Conservation (phyloP, 257 asterid genomes). For the Paraleonurus japonicus region DNA sequence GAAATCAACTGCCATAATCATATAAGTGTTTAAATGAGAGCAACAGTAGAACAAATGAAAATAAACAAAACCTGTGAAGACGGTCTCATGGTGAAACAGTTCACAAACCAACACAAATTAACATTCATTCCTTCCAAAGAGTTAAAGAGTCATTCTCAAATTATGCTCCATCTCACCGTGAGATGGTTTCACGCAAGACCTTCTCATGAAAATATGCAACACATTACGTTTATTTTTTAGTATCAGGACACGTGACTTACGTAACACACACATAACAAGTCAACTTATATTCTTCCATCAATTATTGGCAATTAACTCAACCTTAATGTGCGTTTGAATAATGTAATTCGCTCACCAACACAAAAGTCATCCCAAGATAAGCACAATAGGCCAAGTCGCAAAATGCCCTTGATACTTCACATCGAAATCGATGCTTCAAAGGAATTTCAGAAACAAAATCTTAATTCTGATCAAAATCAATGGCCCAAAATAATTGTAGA, state of each 20-base stretch:
- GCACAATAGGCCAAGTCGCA: constrained; percentile 1
- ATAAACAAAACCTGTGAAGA: too few species aligned
- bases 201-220: background rate
- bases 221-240: background rate
- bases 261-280: background rate
- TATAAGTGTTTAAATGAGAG: too few species aligned
- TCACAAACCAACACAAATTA: too few species aligned
- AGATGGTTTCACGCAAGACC: too few species aligned
- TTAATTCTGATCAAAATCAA: constrained; percentile 5
- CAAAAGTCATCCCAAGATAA: background rate
- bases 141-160: too few species aligned
- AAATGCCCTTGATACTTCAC: background rate
- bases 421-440: background rate
- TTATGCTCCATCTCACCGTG: too few species aligned
- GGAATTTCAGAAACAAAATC: constrained; percentile 6
- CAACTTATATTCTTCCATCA: background rate
- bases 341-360: background rate
- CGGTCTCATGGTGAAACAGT: too few species aligned
- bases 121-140: too few species aligned
- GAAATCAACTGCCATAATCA: background rate
- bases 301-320: background rate
- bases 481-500: background rate
- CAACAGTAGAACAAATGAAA: background rate
- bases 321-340: background rate
- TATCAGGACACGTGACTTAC: constrained; percentile 9